Evolutionary conservation across 495 filamentous ascomycete genomes (phyloP).

Genomic region (Cercophora sp.): DNA sequence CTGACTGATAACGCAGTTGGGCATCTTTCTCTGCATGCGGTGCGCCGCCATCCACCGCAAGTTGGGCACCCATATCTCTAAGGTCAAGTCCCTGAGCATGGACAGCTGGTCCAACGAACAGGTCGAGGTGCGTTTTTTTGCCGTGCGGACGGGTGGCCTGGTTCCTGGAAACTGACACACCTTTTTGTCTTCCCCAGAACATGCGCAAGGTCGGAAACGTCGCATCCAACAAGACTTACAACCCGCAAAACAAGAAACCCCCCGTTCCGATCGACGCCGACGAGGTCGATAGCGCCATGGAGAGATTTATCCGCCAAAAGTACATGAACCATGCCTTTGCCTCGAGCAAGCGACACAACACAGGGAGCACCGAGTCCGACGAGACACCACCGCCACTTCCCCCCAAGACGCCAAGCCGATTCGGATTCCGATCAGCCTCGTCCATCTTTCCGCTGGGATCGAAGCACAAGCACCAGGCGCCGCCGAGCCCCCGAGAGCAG

Average conservation of each 20-base stretch:
- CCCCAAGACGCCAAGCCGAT: slow-evolving; percentile 73
- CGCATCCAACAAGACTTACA: slow-evolving; percentile 80
- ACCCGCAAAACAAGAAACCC: slow-evolving; percentile 75
- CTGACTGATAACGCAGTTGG: slow-evolving; percentile 57
- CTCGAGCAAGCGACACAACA: slow-evolving; percentile 37
- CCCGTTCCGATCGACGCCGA: slow-evolving; percentile 83
- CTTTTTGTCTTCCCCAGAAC: slow-evolving; percentile 56
- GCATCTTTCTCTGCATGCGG: slow-evolving; percentile 95
- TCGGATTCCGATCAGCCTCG: slow-evolving; percentile 71
- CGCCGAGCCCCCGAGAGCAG: slow-evolving; percentile 27
- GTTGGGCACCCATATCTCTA: slow-evolving; percentile 94
- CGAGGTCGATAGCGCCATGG: slow-evolving; percentile 87
- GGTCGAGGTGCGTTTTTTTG: slow-evolving; percentile 67
- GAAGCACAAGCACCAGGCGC: slow-evolving; percentile 30
- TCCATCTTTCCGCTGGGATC: slow-evolving; percentile 58
- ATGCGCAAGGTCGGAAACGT: slow-evolving; percentile 90
- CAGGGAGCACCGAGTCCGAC: slow-evolving; percentile 44
- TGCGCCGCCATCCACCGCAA: slow-evolving; percentile 95
- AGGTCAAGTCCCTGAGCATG: slow-evolving; percentile 97
- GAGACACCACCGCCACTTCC: slow-evolving; percentile 74
- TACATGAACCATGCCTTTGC: slow-evolving; percentile 60
- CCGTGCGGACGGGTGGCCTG: slow-evolving; percentile 1
- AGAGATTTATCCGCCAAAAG: slow-evolving; percentile 90
- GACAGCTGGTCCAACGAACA: slow-evolving; percentile 94
- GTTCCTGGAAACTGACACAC: slow-evolving; percentile 1